These are phyloP conservation scores for Waitea zeae DNA, from an alignment of 1,284 basidiomycete species.

Conservation along the genomic window DNA sequence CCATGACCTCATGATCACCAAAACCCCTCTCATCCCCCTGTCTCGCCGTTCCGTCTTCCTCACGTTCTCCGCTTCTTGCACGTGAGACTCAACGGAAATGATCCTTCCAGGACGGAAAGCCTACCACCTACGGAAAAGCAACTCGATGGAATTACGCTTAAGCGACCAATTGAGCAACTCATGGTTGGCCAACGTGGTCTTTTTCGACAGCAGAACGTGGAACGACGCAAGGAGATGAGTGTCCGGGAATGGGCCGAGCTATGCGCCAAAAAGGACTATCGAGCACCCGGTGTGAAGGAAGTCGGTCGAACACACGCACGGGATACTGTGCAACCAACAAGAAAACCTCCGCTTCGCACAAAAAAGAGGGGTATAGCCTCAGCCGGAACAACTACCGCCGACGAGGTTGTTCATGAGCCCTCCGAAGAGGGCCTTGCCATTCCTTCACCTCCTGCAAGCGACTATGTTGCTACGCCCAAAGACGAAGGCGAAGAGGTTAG, in stretches of 20 bases:
- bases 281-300: slow-evolving; percentile 53
- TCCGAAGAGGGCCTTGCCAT: slow-evolving; percentile 2
- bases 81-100: too few species aligned
- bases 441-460: slow-evolving; percentile 5
- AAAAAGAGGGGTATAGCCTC: slow-evolving; percentile 12
- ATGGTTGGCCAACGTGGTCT: slow-evolving; percentile 77
- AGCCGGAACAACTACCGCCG: slow-evolving; percentile 17
- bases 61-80: too few species aligned
- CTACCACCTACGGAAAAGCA: slow-evolving; percentile 54
- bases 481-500: slow-evolving; percentile 10
- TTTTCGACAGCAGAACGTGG: slow-evolving; percentile 84
- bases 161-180: slow-evolving; percentile 80
- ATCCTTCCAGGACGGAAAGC: slow-evolving; percentile 39
- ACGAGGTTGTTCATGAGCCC: slow-evolving; percentile 11
- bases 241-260: slow-evolving; percentile 79
- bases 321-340: slow-evolving; percentile 6
- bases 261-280: slow-evolving; percentile 52
- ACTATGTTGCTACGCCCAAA: slow-evolving; percentile 1
- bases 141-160: slow-evolving; percentile 61
- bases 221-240: slow-evolving; percentile 69
- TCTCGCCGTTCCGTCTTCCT: too few species aligned
- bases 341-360: slow-evolving; percentile 9
- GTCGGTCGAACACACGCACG: slow-evolving; percentile 25
- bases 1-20: slow-evolving; percentile 2
- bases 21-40: background rate